These are phyloP conservation scores for Daldinia caldariorum DNA, from an alignment of 495 filamentous ascomycete species.

Conservation along the genomic window DNA sequence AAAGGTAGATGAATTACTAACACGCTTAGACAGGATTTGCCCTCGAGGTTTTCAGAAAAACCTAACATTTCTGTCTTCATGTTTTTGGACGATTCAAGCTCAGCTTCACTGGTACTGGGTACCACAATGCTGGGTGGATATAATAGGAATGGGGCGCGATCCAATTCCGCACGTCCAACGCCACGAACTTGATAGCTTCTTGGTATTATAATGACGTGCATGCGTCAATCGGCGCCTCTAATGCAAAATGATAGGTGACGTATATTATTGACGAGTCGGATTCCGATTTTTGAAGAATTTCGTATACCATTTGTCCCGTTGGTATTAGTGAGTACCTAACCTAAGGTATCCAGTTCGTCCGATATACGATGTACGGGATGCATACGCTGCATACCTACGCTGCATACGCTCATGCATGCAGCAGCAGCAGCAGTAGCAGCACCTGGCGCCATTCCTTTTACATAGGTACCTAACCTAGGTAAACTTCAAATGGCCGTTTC, in stretches of 20 bases:
- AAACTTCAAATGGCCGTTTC: not conserved
- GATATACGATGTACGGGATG: too few relatives aligned
- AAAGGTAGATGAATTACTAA: not conserved
- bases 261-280: not conserved
- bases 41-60: not conserved
- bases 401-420: too few relatives aligned
- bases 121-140: not conserved
- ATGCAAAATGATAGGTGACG: not conserved
- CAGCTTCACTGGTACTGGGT: not conserved
- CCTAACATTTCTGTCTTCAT: too few relatives aligned
- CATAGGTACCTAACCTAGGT: too few relatives aligned
- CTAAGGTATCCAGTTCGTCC: not conserved
- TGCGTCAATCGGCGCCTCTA: not conserved
- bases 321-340: not conserved
- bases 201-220: not conserved
- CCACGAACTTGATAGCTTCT: not conserved
- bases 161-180: not conserved
- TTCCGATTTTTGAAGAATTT: not conserved
- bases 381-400: too few relatives aligned
- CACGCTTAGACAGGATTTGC: not conserved
- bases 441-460: not conserved
- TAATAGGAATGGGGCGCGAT: not conserved
- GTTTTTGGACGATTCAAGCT: too few relatives aligned
- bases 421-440: not conserved
- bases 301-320: not conserved